Percentiles rank a stretch among this genome's conserved stretches.
Conservation (phyloP, 2,329 filamentous ascomycete species). For the Corinectria fuckeliana region DNA sequence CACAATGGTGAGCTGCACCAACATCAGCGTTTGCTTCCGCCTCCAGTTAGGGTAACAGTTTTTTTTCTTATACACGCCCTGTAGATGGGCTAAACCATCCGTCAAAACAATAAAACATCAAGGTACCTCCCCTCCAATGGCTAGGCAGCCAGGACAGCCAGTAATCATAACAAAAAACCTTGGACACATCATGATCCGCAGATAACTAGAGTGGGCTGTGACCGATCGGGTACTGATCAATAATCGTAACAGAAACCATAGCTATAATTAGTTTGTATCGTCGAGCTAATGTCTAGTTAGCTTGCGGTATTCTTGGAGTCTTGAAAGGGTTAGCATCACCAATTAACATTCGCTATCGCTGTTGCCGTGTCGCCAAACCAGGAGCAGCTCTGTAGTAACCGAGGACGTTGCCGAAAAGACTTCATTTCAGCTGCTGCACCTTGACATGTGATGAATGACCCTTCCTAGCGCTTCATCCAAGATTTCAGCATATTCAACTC, state of each 20-base stretch:
- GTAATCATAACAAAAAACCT: conserved; percentile 1
- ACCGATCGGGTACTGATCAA: neutral
- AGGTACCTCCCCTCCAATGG: conserved; percentile 1
- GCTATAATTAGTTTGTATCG: neutral
- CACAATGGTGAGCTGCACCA: neutral
- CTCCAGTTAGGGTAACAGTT: neutral
- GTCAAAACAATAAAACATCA: conserved; percentile 7
- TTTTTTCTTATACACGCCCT: neutral
- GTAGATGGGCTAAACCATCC: neutral
- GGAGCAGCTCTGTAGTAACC: too few relatives aligned
- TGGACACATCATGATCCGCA: neutral
- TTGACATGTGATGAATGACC: neutral
- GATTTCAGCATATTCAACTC: neutral
- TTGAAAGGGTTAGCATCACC: neutral
- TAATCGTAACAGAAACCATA: neutral
- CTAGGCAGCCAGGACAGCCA: neutral
- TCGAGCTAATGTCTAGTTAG: neutral
- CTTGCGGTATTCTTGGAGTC: neutral
- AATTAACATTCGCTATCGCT: conserved; percentile 3
- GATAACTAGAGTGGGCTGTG: neutral
- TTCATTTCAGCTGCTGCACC: neutral
- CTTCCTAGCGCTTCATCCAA: neutral
- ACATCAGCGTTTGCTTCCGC: neutral
- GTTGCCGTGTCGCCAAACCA: neutral
- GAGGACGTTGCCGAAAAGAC: neutral